A percentile compares a stretch with the other conserved stretches of the same genome.
Evolutionary conservation across 305 asterid species (phyloP).

Genomic region (Fraxinus sp.): DNA sequence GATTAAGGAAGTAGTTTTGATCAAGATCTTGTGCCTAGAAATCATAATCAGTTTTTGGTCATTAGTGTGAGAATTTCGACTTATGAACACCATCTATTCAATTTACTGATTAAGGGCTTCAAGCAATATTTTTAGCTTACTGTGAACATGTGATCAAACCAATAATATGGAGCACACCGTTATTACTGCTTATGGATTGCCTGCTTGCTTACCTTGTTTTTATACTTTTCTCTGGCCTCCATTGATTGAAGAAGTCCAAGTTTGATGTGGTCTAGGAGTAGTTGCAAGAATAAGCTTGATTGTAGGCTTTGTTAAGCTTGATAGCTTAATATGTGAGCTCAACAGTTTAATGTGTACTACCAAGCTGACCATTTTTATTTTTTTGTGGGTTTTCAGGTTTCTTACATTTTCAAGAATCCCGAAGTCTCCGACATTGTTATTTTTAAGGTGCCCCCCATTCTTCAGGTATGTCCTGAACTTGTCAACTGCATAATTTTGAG

Average conservation of each 20-base stretch:
- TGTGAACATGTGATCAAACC: not conserved
- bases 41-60: constrained; percentile 1
- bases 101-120: not conserved
- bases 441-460: constrained; percentile 73
- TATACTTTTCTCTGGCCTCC: not conserved
- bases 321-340: not conserved
- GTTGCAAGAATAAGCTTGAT: not conserved
- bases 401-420: constrained; percentile 76
- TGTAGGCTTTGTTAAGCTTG: not conserved
- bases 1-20: constrained; percentile 16
- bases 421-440: constrained; percentile 81
- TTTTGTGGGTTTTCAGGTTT: constrained; percentile 54
- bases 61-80: not conserved
- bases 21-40: constrained; percentile 20
- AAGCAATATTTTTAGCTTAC: not conserved
- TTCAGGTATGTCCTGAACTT: constrained; percentile 53
- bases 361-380: not conserved
- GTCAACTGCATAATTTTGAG: not conserved
- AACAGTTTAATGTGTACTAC: not conserved
- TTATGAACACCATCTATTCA: not conserved
- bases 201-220: not conserved
- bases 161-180: not conserved
- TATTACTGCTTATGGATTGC: not conserved
- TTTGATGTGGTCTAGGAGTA: not conserved
- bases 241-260: not conserved